Evolutionary conservation across 768 basidiomycete species (phyloP).

Genomic region (Suillus bovinus): DNA sequence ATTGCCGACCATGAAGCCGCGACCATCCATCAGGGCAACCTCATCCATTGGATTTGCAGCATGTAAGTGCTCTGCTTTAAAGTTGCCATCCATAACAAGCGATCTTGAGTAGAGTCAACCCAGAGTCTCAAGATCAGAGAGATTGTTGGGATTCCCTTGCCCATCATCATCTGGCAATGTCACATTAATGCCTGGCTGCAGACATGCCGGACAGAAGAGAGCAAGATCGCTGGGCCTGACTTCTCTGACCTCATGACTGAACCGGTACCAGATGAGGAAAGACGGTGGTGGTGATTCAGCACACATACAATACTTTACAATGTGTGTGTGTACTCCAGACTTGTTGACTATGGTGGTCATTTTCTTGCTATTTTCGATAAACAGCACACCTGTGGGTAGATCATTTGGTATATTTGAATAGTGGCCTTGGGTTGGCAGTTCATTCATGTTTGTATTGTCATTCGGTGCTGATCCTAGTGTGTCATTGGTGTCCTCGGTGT

Average conservation of each 20-base stretch:
- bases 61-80: neutral
- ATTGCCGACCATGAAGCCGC: neutral
- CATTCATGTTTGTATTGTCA: neutral
- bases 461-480: neutral
- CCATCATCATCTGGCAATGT: constrained; percentile 1
- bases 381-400: neutral
- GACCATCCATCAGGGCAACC: neutral
- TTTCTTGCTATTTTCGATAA: neutral
- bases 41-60: neutral
- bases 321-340: neutral
- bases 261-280: neutral
- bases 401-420: neutral
- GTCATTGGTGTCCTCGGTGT: neutral
- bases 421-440: neutral
- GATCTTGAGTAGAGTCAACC: neutral
- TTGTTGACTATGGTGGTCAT: neutral
- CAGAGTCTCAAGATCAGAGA: neutral
- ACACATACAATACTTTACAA: no score
- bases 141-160: no score
- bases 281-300: neutral
- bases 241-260: neutral
- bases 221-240: neutral
- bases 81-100: neutral
- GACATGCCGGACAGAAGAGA: neutral
- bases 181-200: neutral